Conservation (phyloP, 768 basidiomycete species). For the Termitomyces sp. region DNA sequence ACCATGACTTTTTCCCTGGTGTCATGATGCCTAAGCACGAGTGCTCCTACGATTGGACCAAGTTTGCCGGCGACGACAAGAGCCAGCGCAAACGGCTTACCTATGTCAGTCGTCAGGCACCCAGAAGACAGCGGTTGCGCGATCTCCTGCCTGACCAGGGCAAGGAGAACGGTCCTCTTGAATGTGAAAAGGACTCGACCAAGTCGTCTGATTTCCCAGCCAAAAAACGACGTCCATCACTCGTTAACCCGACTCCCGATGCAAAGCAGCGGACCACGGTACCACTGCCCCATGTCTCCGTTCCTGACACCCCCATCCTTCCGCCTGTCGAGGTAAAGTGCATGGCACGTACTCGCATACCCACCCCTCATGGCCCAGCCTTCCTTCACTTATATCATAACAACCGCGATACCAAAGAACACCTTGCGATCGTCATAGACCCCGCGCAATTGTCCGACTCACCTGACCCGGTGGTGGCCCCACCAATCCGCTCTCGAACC, state of each 20-base stretch:
- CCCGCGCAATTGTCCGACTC: slow-evolving; percentile 73
- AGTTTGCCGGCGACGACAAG: slow-evolving; percentile 44
- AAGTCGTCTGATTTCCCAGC: slow-evolving; percentile 17
- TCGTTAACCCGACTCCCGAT: slow-evolving; percentile 21
- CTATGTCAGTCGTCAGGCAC: slow-evolving; percentile 76
- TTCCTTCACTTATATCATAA: slow-evolving; percentile 97
- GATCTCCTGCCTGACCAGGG: slow-evolving; percentile 28
- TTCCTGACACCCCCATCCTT: slow-evolving; percentile 17
- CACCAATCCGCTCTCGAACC: slow-evolving; percentile 73
- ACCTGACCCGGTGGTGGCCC: slow-evolving; percentile 33
- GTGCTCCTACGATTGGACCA: slow-evolving; percentile 56
- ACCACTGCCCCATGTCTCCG: slow-evolving; percentile 11
- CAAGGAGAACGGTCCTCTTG: slow-evolving; percentile 49
- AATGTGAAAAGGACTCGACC: slow-evolving; percentile 33
- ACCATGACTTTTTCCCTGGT: slow-evolving; percentile 73
- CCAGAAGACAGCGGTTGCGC: slow-evolving; percentile 57
- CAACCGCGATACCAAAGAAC: slow-evolving; percentile 88
- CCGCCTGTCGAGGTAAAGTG: slow-evolving; percentile 73
- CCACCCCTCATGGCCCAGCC: slow-evolving; percentile 89
- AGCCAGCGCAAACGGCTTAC: slow-evolving; percentile 44
- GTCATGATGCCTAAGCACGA: slow-evolving; percentile 50
- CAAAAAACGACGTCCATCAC: slow-evolving; percentile 40
- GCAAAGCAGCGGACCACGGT: slow-evolving; percentile 23
- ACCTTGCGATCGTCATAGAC: slow-evolving; percentile 93
- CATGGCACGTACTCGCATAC: slow-evolving; percentile 96